Evolutionary conservation across 2,329 filamentous ascomycete genomes (phyloP).

Genomic region (Mollisiaceae sp.): DNA sequence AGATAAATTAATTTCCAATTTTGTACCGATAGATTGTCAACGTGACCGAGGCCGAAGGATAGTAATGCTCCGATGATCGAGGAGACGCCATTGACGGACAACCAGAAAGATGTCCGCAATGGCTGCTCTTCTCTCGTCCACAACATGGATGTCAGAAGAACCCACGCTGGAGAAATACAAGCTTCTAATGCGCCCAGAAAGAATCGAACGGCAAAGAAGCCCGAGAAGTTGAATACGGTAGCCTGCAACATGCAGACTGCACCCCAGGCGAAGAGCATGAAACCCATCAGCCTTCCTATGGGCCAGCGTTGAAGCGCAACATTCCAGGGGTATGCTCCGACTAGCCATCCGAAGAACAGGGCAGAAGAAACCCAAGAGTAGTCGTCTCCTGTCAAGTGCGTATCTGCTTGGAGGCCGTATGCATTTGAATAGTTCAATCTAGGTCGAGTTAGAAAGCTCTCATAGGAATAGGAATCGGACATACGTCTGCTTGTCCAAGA

Average conservation of each 20-base stretch:
- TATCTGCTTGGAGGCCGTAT: slow-evolving; percentile 17
- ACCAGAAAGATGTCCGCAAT: slow-evolving; percentile 68
- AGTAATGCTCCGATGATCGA: slow-evolving; percentile 65
- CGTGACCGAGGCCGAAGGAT: slow-evolving; percentile 70
- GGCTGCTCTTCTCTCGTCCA: slow-evolving; percentile 70
- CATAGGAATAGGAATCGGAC: neutral
- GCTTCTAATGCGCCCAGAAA: slow-evolving; percentile 63
- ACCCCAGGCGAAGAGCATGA: slow-evolving; percentile 52
- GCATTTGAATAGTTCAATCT: slow-evolving; percentile 19
- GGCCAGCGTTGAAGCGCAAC: slow-evolving; percentile 49
- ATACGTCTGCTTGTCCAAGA: slow-evolving; percentile 15
- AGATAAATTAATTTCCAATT: slow-evolving; percentile 75
- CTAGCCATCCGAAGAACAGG: slow-evolving; percentile 47
- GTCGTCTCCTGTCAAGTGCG: slow-evolving; percentile 15
- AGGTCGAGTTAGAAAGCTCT: neutral
- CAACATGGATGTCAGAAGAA: slow-evolving; percentile 62
- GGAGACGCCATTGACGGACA: slow-evolving; percentile 54
- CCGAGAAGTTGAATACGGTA: slow-evolving; percentile 53
- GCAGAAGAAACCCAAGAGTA: slow-evolving; percentile 19
- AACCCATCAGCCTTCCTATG: slow-evolving; percentile 48
- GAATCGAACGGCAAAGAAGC: slow-evolving; percentile 68
- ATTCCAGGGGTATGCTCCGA: slow-evolving; percentile 48
- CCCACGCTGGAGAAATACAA: slow-evolving; percentile 67
- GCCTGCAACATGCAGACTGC: slow-evolving; percentile 29
- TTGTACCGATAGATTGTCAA: slow-evolving; percentile 54